Evolutionary conservation across 1,139 yeast species (phyloP), one percentile per base, ranked within the genome.

Genomic region (Geotrichum australiense): DNA sequence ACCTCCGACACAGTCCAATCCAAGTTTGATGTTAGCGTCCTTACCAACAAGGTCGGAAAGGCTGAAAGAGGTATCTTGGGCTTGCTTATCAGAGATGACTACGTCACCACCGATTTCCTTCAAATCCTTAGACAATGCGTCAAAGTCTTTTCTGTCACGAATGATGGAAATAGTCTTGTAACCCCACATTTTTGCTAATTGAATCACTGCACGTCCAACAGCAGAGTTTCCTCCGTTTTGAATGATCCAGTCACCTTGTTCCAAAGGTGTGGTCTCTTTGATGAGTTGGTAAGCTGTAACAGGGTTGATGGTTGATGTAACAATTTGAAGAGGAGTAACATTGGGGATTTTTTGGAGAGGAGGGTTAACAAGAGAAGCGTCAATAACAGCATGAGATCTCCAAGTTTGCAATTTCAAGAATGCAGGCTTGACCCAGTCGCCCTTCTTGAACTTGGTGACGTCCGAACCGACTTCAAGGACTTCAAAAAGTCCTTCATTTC

Each of bases 181-280:
- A 1, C 95, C 96, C 61, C 82, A 70, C 32, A 79, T 66, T 51
- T 75, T 74, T 26, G 85, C 96, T 45, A 93, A 74, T 63, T 91
- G 99, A 39, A 87, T 72, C 5, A 95, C 97, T 51, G 84, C 81
- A 53, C 87, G 79, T n/a, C 96, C 96, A 10, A 91, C 98, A 18
- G 93, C 94, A 5, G 96, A 85, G 52, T 86, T 91, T 30, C 96
- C 97, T 28, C 96, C 98, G 57, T 91, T 91, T 64, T 91, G 98
- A 50, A 93, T 78, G 53, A 91, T 76, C 95, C 96, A 91, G 61
- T 91, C 96, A 8, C 89, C 91, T 2, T 78, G 57, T 37, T 66
- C 53, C 61, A 84, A 70, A 37, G 76, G 69, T 37, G 71, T 73
- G 58, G 76, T 85, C 58, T 80, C 74, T 21, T 80, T 80, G 48